Conservation (phyloP, 2,329 filamentous ascomycete genomes). For the Arthrinium phaeospermum region DNA sequence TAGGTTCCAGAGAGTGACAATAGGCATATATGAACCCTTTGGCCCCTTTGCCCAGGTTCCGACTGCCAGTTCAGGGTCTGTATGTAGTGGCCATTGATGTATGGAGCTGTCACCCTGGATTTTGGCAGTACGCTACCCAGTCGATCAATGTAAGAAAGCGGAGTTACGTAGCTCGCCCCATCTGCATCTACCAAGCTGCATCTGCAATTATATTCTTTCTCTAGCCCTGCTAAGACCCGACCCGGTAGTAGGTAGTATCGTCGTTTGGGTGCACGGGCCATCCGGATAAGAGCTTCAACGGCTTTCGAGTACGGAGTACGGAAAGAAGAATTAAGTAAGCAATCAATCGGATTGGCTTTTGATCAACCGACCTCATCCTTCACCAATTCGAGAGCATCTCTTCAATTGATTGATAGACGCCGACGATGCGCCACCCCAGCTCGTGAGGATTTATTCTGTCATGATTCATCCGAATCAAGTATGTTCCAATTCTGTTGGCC, state of each 20-base stretch:
- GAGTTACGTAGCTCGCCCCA: background rate
- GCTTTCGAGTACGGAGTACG: background rate
- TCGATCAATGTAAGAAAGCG: conserved; percentile 15
- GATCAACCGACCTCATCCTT: background rate
- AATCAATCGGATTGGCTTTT: background rate
- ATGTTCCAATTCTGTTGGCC: background rate
- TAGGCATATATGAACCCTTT: too few species aligned
- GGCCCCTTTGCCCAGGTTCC: background rate
- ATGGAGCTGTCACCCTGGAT: background rate
- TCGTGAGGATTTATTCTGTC: background rate
- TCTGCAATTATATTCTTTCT: background rate
- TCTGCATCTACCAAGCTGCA: background rate
- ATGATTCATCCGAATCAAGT: conserved; percentile 11
- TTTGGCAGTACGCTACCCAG: background rate
- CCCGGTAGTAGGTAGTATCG: background rate
- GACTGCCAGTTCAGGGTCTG: background rate
- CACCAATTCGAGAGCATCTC: background rate
- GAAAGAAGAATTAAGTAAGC: background rate
- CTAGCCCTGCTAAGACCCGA: background rate
- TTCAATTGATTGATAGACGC: background rate
- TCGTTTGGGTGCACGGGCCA: background rate
- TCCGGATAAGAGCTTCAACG: conserved; percentile 4
- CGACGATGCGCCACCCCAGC: background rate
- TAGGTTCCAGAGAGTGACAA: background rate
- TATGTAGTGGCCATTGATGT: background rate